Percentiles rank a stretch among this genome's conserved stretches.
phyloP scores from a whole-genome alignment of 495 filamentous ascomycete species.

The Physcia stellaris region DNA sequence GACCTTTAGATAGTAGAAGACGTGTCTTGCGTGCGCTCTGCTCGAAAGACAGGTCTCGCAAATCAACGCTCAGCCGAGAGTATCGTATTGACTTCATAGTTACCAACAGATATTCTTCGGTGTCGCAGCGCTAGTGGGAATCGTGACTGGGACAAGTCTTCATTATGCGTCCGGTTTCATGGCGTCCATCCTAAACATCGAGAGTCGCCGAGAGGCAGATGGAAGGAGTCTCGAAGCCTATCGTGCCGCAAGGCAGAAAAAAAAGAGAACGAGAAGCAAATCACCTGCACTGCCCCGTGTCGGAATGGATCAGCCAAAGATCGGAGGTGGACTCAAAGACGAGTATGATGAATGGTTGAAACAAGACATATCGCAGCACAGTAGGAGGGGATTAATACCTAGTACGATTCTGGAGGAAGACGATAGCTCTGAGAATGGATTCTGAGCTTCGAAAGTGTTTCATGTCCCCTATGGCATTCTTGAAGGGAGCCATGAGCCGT shows the following conservation, averaged over 20 bases:
- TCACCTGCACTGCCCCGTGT: no score
- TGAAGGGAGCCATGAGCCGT: no score
- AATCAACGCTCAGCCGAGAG: no score
- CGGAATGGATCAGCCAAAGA: no score
- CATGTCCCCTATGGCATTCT: no score
- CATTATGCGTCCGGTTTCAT: constrained; percentile 21
- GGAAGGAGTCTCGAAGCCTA: no score
- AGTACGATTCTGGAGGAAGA: constrained; percentile 59
- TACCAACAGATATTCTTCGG: constrained; percentile 55
- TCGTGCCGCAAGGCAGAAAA: no score
- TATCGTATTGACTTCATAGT: constrained; percentile 29
- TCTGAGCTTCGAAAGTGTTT: no score
- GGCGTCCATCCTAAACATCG: constrained; percentile 4
- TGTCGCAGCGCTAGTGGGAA: constrained; percentile 43
- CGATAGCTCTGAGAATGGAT: constrained; percentile 20
- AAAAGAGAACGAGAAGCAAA: constrained; percentile 1
- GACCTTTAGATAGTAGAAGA: no score
- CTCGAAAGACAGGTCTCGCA: no score
- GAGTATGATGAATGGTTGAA: neutral
- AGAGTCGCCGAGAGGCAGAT: constrained; percentile 1
- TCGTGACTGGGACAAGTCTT: constrained; percentile 34
- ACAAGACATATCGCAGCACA: neutral
- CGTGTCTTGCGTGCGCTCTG: no score
- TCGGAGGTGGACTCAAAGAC: constrained; percentile 5
- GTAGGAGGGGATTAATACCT: constrained; percentile 28